phyloP scores from a whole-genome alignment of 768 basidiomycete species.

The Trametes cingulata region DNA sequence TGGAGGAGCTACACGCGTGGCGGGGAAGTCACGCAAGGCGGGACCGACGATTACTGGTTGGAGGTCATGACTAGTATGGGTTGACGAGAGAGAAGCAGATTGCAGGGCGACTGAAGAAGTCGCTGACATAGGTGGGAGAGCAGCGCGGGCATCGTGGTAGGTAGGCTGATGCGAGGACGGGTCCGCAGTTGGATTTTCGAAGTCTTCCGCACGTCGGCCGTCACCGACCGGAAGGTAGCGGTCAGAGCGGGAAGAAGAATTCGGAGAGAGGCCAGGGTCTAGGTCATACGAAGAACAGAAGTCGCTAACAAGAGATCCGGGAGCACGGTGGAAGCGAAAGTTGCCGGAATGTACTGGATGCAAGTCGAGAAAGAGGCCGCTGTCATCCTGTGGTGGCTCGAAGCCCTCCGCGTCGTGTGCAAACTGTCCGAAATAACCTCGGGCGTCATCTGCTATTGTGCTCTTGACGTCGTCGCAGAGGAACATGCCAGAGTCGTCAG shows the following conservation, averaged over 20 bases:
- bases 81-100: neutral
- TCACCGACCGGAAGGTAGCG: neutral
- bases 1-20: neutral
- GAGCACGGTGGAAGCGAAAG: neutral
- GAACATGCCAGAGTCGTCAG: conserved; percentile 26
- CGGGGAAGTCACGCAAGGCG: neutral
- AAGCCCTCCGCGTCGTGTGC: conserved; percentile 26
- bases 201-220: neutral
- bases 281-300: neutral
- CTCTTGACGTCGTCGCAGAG: neutral
- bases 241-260: neutral
- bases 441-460: neutral
- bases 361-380: conserved; percentile 26
- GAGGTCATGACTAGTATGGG: neutral
- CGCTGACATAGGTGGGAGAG: neutral
- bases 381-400: conserved; percentile 21
- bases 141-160: neutral
- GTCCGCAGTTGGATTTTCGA: neutral
- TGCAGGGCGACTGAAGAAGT: neutral
- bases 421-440: conserved; percentile 14
- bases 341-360: conserved; percentile 20
- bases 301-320: neutral
- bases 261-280: neutral
- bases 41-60: neutral
- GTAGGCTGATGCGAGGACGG: neutral